These are phyloP conservation scores for Sorghum bicolor DNA, from an alignment of 176 grass and related monocot species.

Conservation along the genomic window Sorghum_bicolor_NCBIv3 NC_012876.2:5464001-5464500, in stretches of 20 bases:
- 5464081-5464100: not conserved
- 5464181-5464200: not conserved
- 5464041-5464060: not conserved
- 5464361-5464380: constrained; percentile 51
- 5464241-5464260: not conserved
- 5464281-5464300: not conserved
- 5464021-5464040: not conserved
- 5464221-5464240: not conserved
- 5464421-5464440: constrained; percentile 49
- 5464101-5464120: not conserved
- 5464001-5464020: not conserved
- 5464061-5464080: not conserved
- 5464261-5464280: not conserved
- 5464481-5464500: constrained; percentile 44
- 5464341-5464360: constrained; percentile 42
- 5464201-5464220: constrained; percentile 20
- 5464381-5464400: constrained; percentile 48
- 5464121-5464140: not conserved
- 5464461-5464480: constrained; percentile 39
- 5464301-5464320: constrained; percentile 31
- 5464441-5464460: constrained; percentile 62
- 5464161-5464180: no score
- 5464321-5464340: constrained; percentile 45
- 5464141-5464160: not conserved
- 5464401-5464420: constrained; percentile 29